phyloP scores from a whole-genome alignment of 1,284 basidiomycete genomes.

The Baeospora myosura region DNA sequence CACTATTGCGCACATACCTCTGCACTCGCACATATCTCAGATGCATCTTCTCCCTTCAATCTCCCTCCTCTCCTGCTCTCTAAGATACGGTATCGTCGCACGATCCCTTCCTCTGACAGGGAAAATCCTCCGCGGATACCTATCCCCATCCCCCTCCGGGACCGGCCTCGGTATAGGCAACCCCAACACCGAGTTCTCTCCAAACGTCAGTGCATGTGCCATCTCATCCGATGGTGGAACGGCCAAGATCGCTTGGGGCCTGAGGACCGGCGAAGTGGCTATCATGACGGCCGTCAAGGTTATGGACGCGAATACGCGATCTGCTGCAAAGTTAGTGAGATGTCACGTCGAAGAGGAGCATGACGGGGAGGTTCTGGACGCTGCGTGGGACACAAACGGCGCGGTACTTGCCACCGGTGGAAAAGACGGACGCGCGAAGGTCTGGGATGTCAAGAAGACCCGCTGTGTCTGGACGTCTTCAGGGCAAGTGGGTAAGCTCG shows the following conservation, averaged over 20 bases:
- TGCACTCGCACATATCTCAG: conserved; percentile 44
- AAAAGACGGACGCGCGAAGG: conserved; percentile 58
- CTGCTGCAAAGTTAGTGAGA: conserved; percentile 37
- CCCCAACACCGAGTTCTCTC: conserved; percentile 71
- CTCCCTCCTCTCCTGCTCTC: conserved; percentile 58
- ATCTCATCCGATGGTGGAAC: conserved; percentile 60
- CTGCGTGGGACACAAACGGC: conserved; percentile 37
- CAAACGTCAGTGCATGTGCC: conserved; percentile 53
- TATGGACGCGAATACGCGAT: conserved; percentile 45
- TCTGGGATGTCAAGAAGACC: conserved; percentile 58
- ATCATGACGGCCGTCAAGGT: conserved; percentile 51
- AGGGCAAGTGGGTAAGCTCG: conserved; percentile 23
- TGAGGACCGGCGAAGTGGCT: conserved; percentile 61
- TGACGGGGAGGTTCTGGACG: conserved; percentile 45
- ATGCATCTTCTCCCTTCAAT: conserved; percentile 54
- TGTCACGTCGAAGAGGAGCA: conserved; percentile 53
- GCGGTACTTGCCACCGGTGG: conserved; percentile 45
- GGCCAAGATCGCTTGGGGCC: conserved; percentile 72
- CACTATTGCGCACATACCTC: conserved; percentile 55
- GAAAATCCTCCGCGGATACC: conserved; percentile 63
- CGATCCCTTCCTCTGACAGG: conserved; percentile 70
- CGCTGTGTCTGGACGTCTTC: conserved; percentile 58
- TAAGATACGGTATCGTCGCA: conserved; percentile 67
- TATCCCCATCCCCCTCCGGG: conserved; percentile 60
- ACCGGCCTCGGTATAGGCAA: conserved; percentile 64